Evolutionary conservation across 2,329 filamentous ascomycete species (phyloP).

Genomic region (Colletotrichum noveboracense): DNA sequence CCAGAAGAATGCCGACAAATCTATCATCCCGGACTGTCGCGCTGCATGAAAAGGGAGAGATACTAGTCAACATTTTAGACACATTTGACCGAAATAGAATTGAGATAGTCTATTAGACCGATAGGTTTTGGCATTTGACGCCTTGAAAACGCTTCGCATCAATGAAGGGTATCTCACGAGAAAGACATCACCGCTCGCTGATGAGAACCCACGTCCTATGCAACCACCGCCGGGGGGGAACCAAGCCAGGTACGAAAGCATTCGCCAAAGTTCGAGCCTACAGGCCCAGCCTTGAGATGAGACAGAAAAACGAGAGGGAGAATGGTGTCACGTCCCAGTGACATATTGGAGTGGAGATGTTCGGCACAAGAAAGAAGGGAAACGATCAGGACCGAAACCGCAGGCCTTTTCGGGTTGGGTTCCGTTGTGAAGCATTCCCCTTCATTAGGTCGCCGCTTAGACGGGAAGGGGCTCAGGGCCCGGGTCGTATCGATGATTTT

Average conservation of each 20-base stretch:
- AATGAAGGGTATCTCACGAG: constrained; percentile 8
- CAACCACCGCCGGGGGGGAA: neutral
- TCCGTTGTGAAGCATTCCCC: neutral
- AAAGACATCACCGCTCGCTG: neutral
- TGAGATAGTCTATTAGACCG: neutral
- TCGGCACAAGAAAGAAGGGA: neutral
- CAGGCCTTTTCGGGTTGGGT: neutral
- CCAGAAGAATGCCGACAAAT: neutral
- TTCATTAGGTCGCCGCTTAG: neutral
- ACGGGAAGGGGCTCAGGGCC: neutral
- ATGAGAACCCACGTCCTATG: neutral
- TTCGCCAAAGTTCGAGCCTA: neutral
- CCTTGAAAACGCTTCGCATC: constrained; percentile 1
- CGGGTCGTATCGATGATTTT: neutral
- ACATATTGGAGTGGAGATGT: neutral
- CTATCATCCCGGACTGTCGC: neutral
- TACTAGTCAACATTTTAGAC: neutral
- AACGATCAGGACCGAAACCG: neutral
- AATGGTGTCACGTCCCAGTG: neutral
- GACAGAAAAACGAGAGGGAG: neutral
- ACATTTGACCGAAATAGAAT: too few relatives aligned
- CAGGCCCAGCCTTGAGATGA: neutral
- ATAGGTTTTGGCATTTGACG: neutral
- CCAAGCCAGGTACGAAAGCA: neutral
- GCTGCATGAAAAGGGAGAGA: neutral